Percentiles rank a stretch among this genome's conserved stretches.
phyloP scores from a whole-genome alignment of 257 asterid species.

The Nicotiana paniculata region DNA sequence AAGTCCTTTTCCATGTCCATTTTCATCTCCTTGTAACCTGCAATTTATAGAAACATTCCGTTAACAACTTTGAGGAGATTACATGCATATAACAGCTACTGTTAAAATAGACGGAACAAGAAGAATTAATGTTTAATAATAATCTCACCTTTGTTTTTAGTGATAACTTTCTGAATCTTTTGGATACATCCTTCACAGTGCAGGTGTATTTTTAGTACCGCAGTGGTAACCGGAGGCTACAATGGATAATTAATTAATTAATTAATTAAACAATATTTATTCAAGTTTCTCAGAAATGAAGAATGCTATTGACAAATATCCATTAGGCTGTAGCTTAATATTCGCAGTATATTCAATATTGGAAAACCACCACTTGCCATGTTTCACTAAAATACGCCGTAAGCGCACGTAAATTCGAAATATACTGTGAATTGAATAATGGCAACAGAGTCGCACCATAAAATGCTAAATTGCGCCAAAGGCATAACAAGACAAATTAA shows the following conservation, averaged over 20 bases:
- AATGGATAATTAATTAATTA: background rate
- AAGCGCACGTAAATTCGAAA: background rate
- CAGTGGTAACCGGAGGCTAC: slow-evolving; percentile 57
- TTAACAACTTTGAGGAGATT: background rate
- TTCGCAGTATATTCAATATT: background rate
- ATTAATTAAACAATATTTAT: no score
- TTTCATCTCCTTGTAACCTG: slow-evolving; percentile 60
- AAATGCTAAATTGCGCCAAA: background rate
- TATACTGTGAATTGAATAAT: background rate
- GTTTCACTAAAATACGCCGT: background rate
- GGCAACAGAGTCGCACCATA: background rate
- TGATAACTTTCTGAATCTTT: slow-evolving; percentile 45
- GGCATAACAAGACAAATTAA: background rate
- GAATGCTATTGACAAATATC: background rate
- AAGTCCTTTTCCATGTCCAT: slow-evolving; percentile 55
- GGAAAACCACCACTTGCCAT: slow-evolving; percentile 9
- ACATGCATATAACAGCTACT: background rate
- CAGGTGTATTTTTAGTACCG: slow-evolving; percentile 47
- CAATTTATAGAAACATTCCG: background rate
- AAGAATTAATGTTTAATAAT: background rate
- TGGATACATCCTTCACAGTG: slow-evolving; percentile 86
- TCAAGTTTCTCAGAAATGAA: no score
- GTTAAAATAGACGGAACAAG: background rate
- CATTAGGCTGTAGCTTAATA: background rate
- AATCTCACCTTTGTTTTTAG: slow-evolving; percentile 53